Percentiles rank a stretch among this genome's conserved stretches.
Evolutionary conservation across 768 basidiomycete genomes (phyloP).

Genomic region (Pleurotus tuber-regium): DNA sequence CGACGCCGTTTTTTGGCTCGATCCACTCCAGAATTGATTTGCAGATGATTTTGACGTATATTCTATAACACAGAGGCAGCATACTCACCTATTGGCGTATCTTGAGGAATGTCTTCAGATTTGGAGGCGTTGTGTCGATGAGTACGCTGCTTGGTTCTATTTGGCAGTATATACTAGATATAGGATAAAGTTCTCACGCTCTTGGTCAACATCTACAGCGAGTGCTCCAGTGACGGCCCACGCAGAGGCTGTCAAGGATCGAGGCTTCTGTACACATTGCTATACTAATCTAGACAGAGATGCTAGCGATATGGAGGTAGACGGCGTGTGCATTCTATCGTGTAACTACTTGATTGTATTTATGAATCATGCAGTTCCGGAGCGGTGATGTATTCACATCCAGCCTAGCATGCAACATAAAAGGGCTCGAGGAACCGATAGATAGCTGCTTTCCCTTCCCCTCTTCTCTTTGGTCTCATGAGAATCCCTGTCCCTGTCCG

Average conservation of each 20-base stretch:
- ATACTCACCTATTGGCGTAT: constrained; percentile 9
- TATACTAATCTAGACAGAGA: too few species aligned
- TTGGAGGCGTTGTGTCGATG: constrained; percentile 5
- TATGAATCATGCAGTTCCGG: constrained; percentile 3
- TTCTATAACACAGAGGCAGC: neutral
- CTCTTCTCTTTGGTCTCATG: neutral
- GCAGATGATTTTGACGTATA: neutral
- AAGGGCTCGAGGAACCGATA: constrained; percentile 9
- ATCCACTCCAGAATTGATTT: neutral
- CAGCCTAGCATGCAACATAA: constrained; percentile 3
- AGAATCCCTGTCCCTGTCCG: constrained; percentile 1
- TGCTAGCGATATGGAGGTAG: neutral
- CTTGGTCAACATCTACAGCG: too few species aligned
- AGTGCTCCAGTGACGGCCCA: too few species aligned
- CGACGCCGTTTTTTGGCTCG: neutral
- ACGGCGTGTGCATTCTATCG: too few species aligned
- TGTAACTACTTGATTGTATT: too few species aligned
- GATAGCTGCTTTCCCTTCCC: neutral
- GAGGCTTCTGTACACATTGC: too few species aligned
- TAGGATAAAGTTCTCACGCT: neutral
- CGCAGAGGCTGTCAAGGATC: too few species aligned
- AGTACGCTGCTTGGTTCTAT: constrained; percentile 4
- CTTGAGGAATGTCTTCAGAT: constrained; percentile 1
- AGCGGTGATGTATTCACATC: constrained; percentile 9
- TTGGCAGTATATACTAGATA: neutral